Evolutionary conservation across 2,329 filamentous ascomycete genomes (phyloP), one percentile per base, ranked within the genome.

Genomic region (Alternaria panax): DNA sequence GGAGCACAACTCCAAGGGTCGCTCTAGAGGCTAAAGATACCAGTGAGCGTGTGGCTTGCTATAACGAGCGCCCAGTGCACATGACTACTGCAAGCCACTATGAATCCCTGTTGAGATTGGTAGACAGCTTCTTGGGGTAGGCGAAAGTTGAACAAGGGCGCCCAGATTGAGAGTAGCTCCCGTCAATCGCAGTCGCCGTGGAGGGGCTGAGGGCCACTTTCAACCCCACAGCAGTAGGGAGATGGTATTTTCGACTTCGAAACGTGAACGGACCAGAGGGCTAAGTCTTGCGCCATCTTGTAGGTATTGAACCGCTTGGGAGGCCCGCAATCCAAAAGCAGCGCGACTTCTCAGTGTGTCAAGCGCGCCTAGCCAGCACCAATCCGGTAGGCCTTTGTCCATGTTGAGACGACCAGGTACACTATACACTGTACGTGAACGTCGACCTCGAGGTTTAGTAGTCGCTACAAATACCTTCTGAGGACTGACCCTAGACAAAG

Each of bases 301-400:
- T 63, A 65, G 60, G 47, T 57, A 59, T 62, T 64, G 59, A 59
- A 64, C 67, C 56, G 60, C 54, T 63, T 60, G 61, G 58, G 57
- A 53, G 59, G 62, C 54, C 61, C 62, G 59, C 56, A 64, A 50
- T 52, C 66, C 72, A 73, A 75, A 79, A 78, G 66, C 75, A 76
- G 75, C 72, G 64, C 55, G 58, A 59, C 51, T 69, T 65, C 69
- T 55, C 60, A 71, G 66, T 60, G 72, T 71, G 71, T 74, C 67
- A 74, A 73, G 67, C 63, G 69, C 64, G 62, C 63, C 65, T 72
- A 67, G 62, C 69, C 66, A 70, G 66, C 63, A 76, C 75, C 70
- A 64, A 77, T 77, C 73, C 75, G 74, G 75, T 66, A 63, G 67
- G 67, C 74, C 75, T 77, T 79, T 79, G 76, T 79, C 76, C 75